These are phyloP conservation scores for Botrytis fabae DNA, from an alignment of 2,329 filamentous ascomycete species.

Conservation along the genomic window DNA sequence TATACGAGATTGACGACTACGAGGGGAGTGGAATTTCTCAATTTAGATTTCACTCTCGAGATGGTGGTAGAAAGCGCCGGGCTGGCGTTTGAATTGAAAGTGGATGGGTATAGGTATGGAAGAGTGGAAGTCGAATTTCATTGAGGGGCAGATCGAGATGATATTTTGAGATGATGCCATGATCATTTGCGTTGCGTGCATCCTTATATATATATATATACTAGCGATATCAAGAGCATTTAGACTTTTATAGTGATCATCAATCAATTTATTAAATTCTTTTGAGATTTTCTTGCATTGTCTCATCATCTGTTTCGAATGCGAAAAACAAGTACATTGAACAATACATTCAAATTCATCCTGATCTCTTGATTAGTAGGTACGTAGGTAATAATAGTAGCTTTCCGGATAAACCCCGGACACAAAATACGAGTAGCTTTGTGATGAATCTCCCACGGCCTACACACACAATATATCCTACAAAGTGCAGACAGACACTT, in stretches of 20 bases:
- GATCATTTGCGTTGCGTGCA: not conserved
- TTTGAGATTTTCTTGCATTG: not conserved
- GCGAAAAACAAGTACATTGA: not conserved
- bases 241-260: not conserved
- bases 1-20: conserved; percentile 78
- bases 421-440: not conserved
- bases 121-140: conserved; percentile 78
- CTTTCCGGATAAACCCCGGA: not conserved
- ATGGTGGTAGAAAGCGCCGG: conserved; percentile 81
- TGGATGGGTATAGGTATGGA: conserved; percentile 75
- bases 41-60: conserved; percentile 78
- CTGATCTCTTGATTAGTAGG: not conserved
- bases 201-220: not conserved
- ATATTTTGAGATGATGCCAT: not conserved
- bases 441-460: not conserved
- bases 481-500: not conserved
- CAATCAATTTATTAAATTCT: not conserved
- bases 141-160: conserved; percentile 41
- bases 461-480: not conserved
- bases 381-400: not conserved
- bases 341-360: not conserved
- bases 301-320: not conserved
- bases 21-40: conserved; percentile 77
- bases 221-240: not conserved
- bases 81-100: conserved; percentile 74